phyloP scores from a whole-genome alignment of 176 grass and related monocot species.

The Triticum dicoccoides region DNA sequence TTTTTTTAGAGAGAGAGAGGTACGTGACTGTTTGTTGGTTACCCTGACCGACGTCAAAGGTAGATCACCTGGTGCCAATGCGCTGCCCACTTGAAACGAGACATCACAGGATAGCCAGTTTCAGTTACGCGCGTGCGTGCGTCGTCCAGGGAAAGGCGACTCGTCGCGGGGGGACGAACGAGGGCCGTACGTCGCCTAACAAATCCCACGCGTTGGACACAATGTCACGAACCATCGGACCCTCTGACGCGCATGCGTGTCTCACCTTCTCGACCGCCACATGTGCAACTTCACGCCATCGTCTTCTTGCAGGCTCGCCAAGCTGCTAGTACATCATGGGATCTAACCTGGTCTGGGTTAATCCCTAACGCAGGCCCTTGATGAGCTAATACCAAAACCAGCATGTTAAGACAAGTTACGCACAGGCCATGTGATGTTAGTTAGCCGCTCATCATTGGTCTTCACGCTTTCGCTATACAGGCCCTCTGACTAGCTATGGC shows the following conservation, averaged over 20 bases:
- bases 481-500: not conserved
- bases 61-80: no score
- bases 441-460: not conserved
- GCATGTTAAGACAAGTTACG: not conserved
- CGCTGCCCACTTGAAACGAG: not conserved
- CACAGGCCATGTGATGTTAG: conserved; percentile 15
- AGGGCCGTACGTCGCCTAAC: not conserved
- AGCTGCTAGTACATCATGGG: no score
- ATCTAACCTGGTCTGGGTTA: not conserved
- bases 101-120: not conserved
- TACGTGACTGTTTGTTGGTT: not conserved
- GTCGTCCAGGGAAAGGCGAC: not conserved
- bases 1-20: not conserved
- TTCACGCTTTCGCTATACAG: not conserved
- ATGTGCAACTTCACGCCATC: not conserved
- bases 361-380: not conserved
- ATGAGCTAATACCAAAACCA: not conserved
- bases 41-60: not conserved
- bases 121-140: not conserved
- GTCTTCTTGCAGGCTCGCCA: not conserved
- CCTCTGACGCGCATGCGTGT: not conserved
- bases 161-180: not conserved
- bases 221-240: not conserved
- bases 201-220: not conserved
- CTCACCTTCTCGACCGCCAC: not conserved